A percentile compares a stretch with the other conserved stretches of the same genome.
Conservation (phyloP, 1,139 yeast species). For the Lodderomyces oxycetoniae region DNA sequence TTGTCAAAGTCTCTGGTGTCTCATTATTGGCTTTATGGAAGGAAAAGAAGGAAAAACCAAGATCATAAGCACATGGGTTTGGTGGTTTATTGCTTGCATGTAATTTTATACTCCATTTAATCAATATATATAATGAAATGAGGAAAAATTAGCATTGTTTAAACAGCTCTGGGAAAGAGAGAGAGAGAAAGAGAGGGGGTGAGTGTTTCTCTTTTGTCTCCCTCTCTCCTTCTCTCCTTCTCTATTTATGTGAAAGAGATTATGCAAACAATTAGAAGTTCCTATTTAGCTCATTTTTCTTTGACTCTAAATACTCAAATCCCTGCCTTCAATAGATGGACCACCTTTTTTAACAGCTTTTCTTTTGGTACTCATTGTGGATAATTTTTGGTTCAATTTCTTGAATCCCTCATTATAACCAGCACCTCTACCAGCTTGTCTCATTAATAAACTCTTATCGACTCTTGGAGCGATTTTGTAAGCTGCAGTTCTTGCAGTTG, state of each 20-base stretch:
- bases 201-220: no score
- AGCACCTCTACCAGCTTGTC: conserved; percentile 40
- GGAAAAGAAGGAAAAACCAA: conserved; percentile 99
- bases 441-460: conserved; percentile 41
- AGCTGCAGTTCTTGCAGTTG: conserved; percentile 81
- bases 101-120: not conserved
- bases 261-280: no score
- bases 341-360: conserved; percentile 57
- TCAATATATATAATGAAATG: not conserved
- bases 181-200: not conserved
- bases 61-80: conserved; percentile 57
- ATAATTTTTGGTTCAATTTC: conserved; percentile 57
- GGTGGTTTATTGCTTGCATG: not conserved
- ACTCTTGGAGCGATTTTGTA: conserved; percentile 89
- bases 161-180: not conserved
- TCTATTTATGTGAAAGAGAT: no score
- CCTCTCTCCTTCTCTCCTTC: no score
- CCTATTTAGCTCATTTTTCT: no score
- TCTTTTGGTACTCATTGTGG: conserved; percentile 43
- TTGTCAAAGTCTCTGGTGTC: conserved; percentile 99
- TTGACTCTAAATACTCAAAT: conserved; percentile 34
- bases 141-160: not conserved
- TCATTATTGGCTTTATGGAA: conserved; percentile 99
- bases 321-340: conserved; percentile 78
- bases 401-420: conserved; percentile 75